phyloP scores from a whole-genome alignment of 2,329 filamentous ascomycete species.

The Grosmannia clavigera region DNA sequence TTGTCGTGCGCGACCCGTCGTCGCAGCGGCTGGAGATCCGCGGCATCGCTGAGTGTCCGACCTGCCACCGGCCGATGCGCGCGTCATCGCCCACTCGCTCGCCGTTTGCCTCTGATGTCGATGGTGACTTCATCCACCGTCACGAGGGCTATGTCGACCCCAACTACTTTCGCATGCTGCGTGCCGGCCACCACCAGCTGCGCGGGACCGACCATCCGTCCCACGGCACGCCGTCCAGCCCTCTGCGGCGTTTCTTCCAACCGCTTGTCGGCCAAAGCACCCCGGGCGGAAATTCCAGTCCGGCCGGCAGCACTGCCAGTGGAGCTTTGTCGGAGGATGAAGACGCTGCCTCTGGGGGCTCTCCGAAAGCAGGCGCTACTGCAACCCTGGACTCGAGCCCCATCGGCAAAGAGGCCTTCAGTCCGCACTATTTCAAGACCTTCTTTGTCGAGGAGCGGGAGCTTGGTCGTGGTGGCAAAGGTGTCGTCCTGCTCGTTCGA shows the following conservation, averaged over 20 bases:
- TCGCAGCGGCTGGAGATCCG: slow-evolving; percentile 79
- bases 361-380: neutral
- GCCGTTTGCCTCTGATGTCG: slow-evolving; percentile 26
- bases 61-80: slow-evolving; percentile 65
- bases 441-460: slow-evolving; percentile 87
- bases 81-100: slow-evolving; percentile 33
- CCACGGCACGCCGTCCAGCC: slow-evolving; percentile 24
- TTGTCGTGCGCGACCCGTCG: slow-evolving; percentile 79
- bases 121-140: slow-evolving; percentile 18
- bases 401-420: slow-evolving; percentile 80
- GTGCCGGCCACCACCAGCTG: slow-evolving; percentile 30
- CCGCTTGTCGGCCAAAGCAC: slow-evolving; percentile 19
- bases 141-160: slow-evolving; percentile 69
- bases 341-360: neutral
- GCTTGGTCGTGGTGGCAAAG: slow-evolving; percentile 82
- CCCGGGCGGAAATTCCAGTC: neutral
- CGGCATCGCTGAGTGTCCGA: slow-evolving; percentile 71
- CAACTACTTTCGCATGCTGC: slow-evolving; percentile 91
- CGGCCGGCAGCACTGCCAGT: neutral
- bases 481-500: slow-evolving; percentile 85
- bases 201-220: slow-evolving; percentile 25
- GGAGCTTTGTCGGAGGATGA: slow-evolving; percentile 14
- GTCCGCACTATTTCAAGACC: slow-evolving; percentile 78
- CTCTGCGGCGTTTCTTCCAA: slow-evolving; percentile 38
- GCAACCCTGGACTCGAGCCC: slow-evolving; percentile 32